Percentiles rank a stretch among this genome's conserved stretches.
phyloP scores from a whole-genome alignment of 805 yeast species.

The Debaryomyces castellii region DNA sequence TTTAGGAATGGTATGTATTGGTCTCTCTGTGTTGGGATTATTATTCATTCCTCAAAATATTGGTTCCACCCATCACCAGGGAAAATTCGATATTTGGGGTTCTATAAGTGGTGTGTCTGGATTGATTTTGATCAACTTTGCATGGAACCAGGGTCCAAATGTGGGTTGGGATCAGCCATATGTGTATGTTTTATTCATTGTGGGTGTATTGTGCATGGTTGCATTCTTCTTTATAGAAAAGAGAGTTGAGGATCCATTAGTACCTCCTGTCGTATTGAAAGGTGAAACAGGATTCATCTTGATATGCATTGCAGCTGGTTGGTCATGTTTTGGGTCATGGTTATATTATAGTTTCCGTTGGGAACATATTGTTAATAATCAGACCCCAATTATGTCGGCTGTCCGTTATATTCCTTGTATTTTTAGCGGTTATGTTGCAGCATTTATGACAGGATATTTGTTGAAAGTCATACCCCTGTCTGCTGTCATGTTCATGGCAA shows the following conservation, averaged over 20 bases:
- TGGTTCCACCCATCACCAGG: constrained; percentile 12
- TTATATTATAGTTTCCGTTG: constrained; percentile 57
- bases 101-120: constrained; percentile 59
- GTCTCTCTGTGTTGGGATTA: constrained; percentile 14
- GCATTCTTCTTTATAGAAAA: constrained; percentile 51
- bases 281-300: constrained; percentile 49
- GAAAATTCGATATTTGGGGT: constrained; percentile 27
- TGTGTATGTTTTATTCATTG: constrained; percentile 54
- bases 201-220: constrained; percentile 43
- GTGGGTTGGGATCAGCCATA: constrained; percentile 69
- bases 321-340: constrained; percentile 79
- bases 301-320: constrained; percentile 57
- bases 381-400: constrained; percentile 31
- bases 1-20: constrained; percentile 18
- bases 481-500: constrained; percentile 48
- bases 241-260: constrained; percentile 48
- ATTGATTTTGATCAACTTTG: constrained; percentile 61
- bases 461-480: constrained; percentile 49
- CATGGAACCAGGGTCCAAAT: constrained; percentile 76
- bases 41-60: constrained; percentile 30
- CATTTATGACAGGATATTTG: constrained; percentile 48
- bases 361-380: constrained; percentile 44
- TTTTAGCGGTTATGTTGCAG: constrained; percentile 55
- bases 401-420: constrained; percentile 24
- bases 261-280: constrained; percentile 51